A percentile compares a stretch with the other conserved stretches of the same genome.
phyloP scores from a whole-genome alignment of 169 alveolate genomes.

The Eimeria acervulina region DNA sequence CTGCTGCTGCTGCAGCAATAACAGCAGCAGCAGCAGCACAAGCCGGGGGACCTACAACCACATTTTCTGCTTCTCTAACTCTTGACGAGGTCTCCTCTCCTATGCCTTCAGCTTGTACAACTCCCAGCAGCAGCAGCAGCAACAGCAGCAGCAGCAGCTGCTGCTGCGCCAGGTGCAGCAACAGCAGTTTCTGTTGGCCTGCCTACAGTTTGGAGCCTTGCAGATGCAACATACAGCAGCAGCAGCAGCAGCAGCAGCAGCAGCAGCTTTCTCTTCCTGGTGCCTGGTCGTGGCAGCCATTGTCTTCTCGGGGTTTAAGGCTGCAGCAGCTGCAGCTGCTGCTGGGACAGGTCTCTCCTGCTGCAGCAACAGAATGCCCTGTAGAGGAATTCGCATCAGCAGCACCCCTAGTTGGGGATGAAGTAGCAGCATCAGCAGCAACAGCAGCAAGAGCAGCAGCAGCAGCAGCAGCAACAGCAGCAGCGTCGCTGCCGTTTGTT shows the following conservation, averaged over 20 bases:
- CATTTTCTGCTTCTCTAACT: not conserved
- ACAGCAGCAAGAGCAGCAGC: not conserved
- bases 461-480: not conserved
- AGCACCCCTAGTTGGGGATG: not conserved
- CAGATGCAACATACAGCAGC: not conserved
- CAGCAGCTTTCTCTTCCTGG: not conserved
- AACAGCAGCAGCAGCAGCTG: conserved; percentile 6
- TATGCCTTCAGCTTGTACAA: not conserved
- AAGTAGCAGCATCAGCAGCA: not conserved
- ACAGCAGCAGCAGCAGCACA: conserved; percentile 29
- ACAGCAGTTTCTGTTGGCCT: conserved; percentile 34
- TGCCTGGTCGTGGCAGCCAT: conserved; percentile 32
- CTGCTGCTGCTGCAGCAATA: not conserved
- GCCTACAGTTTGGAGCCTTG: not conserved
- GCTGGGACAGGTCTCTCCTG: not conserved
- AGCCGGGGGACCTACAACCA: not conserved
- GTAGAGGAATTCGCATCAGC: not conserved
- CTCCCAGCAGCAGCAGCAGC: not conserved
- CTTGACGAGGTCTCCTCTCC: not conserved
- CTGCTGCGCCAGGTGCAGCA: not conserved
- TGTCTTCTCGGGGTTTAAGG: not conserved
- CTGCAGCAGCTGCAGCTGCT: conserved; percentile 47
- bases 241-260: conserved; percentile 60
- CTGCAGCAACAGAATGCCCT: conserved; percentile 27
- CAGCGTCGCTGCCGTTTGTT: not conserved